Base-by-base conservation (phyloP, 306 rosid genomes). In the Citrullus mucosospermus region DNA sequence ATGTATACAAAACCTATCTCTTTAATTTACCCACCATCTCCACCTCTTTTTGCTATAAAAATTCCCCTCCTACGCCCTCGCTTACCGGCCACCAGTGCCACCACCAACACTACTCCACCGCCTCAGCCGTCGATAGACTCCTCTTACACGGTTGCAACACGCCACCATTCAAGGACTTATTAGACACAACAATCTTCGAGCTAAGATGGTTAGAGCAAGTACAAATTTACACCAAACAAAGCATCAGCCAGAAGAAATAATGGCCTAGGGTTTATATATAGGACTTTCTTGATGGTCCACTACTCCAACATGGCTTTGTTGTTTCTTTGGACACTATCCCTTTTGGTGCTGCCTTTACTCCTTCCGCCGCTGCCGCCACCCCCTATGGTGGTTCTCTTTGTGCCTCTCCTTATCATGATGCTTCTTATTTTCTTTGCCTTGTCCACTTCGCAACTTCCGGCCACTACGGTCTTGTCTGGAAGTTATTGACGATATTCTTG, bases 291-390 rank as follows among this genome's bases (percentile, higher is more conserved):
- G 75, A 69, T 69, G 75, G 56, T 6, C n/a, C 10, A 3, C 12
- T 69, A 41, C 38, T 44, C 56, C 17, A 20, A 44, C 36, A 69
- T 69, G 56, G 18, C n/a, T 22, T 44, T 69, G 20, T 69, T 69
- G 55, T 69, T 69, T 10, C 38, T 69, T 69, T 69, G 75, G 75
- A 44, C 56, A 44, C 38, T 69, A 16, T 44, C 56, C 75, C 56
- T 69, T 32, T 50, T 69, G 16, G 56, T 69, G 38, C 56, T 69
- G 18, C 75, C 75, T 43, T 12, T 69, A 16, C 56, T 69, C 4
- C 75, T 69, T 44, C 75, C 75, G 9, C 75, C 56, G 6, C n/a
- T 69, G n/a, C 75, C 75, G 6, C 56, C 75, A 20, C 75, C 75
- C 1, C 75, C 75, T 0, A 69, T 22, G 56, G 56, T 18, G 11